Percentiles rank a stretch among this genome's conserved stretches.
These are phyloP conservation scores for Neurospora sp. DNA, from an alignment of 495 filamentous ascomycete species.

Conservation along the genomic window DNA sequence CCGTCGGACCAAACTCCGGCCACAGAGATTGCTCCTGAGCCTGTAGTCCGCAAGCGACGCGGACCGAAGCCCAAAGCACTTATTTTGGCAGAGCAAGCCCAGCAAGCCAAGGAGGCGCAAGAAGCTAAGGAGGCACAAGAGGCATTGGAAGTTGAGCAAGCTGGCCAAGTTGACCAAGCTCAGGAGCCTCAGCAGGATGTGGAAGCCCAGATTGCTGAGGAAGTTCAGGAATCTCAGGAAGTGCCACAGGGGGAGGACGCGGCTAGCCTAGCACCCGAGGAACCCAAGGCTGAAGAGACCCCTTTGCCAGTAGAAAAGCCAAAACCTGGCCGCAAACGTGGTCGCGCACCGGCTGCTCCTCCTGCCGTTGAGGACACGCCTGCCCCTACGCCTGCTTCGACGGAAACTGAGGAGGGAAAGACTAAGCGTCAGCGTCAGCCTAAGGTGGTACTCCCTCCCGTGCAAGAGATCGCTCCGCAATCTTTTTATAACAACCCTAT, in stretches of 20 bases:
- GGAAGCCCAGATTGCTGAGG: background rate
- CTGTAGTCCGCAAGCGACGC: slow-evolving; percentile 9
- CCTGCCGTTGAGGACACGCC: background rate
- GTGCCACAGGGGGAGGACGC: background rate
- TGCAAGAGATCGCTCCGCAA: slow-evolving; percentile 14
- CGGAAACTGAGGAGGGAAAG: slow-evolving; percentile 10
- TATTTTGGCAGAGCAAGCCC: background rate
- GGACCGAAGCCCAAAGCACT: background rate
- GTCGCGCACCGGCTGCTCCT: slow-evolving; percentile 11
- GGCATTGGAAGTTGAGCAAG: background rate
- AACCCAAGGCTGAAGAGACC: background rate
- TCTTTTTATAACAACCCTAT: slow-evolving; percentile 20
- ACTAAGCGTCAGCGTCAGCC: slow-evolving; percentile 13
- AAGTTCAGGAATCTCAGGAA: background rate
- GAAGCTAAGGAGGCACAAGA: background rate
- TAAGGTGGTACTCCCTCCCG: background rate
- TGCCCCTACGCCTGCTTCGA: background rate
- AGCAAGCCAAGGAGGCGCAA: background rate
- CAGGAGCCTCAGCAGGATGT: background rate
- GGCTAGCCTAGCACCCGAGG: background rate
- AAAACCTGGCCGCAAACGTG: slow-evolving; percentile 13
- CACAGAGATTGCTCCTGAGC: slow-evolving; percentile 1
- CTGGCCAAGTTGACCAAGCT: background rate
- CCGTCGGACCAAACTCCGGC: background rate
- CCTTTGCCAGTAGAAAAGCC: background rate